Base-by-base conservation (phyloP, 768 basidiomycete species). In the Boletus sp. region DNA sequence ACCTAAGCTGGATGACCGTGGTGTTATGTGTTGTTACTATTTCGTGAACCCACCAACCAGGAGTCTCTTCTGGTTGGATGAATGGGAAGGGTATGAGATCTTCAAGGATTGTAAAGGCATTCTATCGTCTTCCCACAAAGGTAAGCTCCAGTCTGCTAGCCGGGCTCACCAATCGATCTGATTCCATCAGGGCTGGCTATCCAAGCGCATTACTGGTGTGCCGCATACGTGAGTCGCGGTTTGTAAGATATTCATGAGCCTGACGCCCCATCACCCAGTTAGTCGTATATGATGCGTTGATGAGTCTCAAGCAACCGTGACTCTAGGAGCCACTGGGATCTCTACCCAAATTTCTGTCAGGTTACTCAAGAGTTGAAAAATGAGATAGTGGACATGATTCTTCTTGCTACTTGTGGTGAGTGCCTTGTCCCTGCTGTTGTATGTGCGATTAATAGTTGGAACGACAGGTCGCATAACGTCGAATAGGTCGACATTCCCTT, bases 11-110 rank as follows among this genome's bases (percentile, higher is more conserved):
- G 67, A 67, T 0, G 67, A 68, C 0, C 0, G 10, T 0, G 64
- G 58, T 11, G 37, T 67, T 2, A 36, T 66, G 18, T 69, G 71
- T 61, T 59, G 76, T 57, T 85, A 85, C 64, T 85, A 84, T 61
- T 82, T 80, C 54, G 80, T 77, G 29, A 75, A 83, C 58, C 82
- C 83, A 44, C 24, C 61, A 1, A 66, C 69, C 0, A 76, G 80
- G 18, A 64, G 71, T n/a, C 67, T 86, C 10, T 86, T 86, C 58
- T 87, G 81, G 76, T 53, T 85, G 36, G 77, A 85, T 45, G 60
- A 71, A 0, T 80, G 76, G 54, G 64, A 76, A 0, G 73, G 76
- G 1, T 42, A 54, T 0, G 52, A 67, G 8, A 63, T 83, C 33
- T 61, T 73, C 33, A 36, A 32, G 18, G 62, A 67, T 6, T 71